Conservation (phyloP, 2,329 filamentous ascomycete species). For the Mycosphaerelloides madeirae region DNA sequence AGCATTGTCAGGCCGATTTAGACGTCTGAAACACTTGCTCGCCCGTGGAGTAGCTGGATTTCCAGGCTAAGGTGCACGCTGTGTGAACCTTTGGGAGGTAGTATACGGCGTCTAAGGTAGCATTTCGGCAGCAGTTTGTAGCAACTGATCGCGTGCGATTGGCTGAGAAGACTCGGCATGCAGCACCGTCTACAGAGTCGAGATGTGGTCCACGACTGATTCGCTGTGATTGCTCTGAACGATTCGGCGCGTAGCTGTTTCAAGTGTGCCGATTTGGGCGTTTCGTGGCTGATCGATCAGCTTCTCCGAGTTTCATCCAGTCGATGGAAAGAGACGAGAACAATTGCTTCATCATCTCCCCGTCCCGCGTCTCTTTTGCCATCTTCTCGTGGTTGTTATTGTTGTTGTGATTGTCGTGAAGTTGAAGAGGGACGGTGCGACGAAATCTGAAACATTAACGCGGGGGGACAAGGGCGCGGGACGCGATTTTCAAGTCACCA, state of each 20-base stretch:
- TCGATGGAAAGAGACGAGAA: no score
- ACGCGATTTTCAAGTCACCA: no score
- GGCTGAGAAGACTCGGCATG: not conserved
- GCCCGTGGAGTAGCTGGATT: no score
- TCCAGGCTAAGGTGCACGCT: conserved; percentile 8
- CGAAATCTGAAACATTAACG: no score
- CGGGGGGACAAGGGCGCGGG: no score
- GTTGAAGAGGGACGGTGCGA: no score
- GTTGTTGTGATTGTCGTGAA: no score
- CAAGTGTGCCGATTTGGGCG: conserved; percentile 1
- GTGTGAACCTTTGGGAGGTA: conserved; percentile 2
- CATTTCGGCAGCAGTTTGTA: not conserved
- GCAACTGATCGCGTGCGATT: conserved; percentile 1
- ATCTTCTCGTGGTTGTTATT: no score
- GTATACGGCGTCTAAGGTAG: not conserved
- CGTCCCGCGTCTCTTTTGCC: no score
- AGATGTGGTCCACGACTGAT: not conserved
- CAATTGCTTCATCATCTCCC: no score
- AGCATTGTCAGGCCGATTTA: conserved; percentile 4
- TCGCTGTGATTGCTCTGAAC: conserved; percentile 1
- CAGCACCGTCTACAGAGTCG: not conserved
- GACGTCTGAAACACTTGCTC: not conserved
- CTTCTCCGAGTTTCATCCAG: no score
- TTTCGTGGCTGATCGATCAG: not conserved
- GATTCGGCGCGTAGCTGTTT: conserved; percentile 2